Conservation (phyloP, 1,139 yeast genomes). For the Diutina rugosa region DNA sequence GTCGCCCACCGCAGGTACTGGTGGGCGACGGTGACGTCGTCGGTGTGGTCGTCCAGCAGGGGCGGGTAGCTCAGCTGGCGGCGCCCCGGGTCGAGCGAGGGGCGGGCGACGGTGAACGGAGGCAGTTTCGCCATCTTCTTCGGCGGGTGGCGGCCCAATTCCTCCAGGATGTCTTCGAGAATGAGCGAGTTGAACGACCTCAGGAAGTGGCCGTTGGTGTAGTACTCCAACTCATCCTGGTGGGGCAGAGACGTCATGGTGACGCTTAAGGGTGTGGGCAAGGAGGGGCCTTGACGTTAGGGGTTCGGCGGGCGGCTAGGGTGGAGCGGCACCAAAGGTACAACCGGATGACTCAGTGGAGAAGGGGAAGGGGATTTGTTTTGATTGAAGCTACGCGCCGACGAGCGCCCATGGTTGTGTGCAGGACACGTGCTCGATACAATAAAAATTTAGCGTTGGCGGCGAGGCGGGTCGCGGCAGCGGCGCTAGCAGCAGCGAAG, state of each 20-base stretch:
- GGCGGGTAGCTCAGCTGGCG: neutral
- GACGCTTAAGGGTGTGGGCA: neutral
- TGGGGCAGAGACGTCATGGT: slow-evolving; percentile 2
- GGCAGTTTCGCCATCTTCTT: neutral
- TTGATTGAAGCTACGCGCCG: neutral
- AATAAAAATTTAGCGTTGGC: neutral
- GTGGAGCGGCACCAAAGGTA: neutral
- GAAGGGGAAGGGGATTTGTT: neutral
- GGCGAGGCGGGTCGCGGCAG: neutral
- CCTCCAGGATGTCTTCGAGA: slow-evolving; percentile 1
- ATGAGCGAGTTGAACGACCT: slow-evolving; percentile 1
- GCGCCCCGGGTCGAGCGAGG: neutral
- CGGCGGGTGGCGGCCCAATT: neutral
- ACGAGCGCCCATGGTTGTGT: neutral
- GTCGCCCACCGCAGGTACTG: neutral
- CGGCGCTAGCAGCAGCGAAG: neutral
- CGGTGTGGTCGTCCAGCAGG: neutral
- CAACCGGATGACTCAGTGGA: neutral
- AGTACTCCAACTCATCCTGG: slow-evolving; percentile 1
- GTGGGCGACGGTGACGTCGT: neutral
- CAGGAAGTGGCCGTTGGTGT: slow-evolving; percentile 1
- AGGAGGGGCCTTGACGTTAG: neutral
- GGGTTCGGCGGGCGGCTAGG: too few relatives aligned
- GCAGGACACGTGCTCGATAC: neutral
- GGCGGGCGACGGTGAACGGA: neutral